These are phyloP conservation scores for Ascomycota sp. DNA, from an alignment of 2,329 filamentous ascomycete genomes.

Conservation along the genomic window DNA sequence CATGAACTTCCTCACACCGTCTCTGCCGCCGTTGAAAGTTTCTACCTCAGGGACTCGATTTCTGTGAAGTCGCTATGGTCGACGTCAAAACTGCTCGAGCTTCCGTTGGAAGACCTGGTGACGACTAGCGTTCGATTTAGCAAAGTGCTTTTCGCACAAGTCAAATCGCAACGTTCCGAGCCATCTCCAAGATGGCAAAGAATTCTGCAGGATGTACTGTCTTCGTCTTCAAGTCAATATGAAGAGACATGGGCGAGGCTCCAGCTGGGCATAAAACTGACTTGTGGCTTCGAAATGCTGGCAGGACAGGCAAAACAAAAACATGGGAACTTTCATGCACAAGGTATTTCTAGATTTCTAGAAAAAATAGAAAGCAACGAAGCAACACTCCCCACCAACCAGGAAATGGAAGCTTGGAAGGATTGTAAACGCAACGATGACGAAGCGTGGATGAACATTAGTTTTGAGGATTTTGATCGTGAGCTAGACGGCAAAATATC, in stretches of 20 bases:
- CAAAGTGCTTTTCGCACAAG: conserved; percentile 73
- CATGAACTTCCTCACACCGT: conserved; percentile 57
- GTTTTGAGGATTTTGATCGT: conserved; percentile 71
- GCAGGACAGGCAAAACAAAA: conserved; percentile 44
- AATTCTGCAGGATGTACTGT: conserved; percentile 3
- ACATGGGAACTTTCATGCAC: conserved; percentile 45
- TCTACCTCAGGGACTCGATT: conserved; percentile 75
- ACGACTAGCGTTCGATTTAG: conserved; percentile 66
- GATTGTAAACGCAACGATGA: conserved; percentile 46
- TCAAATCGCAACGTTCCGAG: conserved; percentile 68
- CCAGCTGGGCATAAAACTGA: conserved; percentile 73
- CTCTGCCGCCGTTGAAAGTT: conserved; percentile 69
- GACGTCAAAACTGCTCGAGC: conserved; percentile 31
- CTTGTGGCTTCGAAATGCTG: conserved; percentile 82
- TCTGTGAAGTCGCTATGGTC: conserved; percentile 48
- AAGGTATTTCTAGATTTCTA: conserved; percentile 60
- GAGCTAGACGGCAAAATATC: conserved; percentile 40
- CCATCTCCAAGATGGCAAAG: conserved; percentile 33
- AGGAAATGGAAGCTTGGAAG: conserved; percentile 54
- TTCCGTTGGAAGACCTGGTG: conserved; percentile 63
- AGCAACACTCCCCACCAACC: conserved; percentile 42
- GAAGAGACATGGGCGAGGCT: conserved; percentile 12
- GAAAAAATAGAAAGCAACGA: conserved; percentile 54
- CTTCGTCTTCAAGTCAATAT: conserved; percentile 1
- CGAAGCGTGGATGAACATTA: conserved; percentile 82